These are phyloP conservation scores for Nicotiana sylvestris DNA, from an alignment of 257 asterid species.

Conservation along the genomic window DNA sequence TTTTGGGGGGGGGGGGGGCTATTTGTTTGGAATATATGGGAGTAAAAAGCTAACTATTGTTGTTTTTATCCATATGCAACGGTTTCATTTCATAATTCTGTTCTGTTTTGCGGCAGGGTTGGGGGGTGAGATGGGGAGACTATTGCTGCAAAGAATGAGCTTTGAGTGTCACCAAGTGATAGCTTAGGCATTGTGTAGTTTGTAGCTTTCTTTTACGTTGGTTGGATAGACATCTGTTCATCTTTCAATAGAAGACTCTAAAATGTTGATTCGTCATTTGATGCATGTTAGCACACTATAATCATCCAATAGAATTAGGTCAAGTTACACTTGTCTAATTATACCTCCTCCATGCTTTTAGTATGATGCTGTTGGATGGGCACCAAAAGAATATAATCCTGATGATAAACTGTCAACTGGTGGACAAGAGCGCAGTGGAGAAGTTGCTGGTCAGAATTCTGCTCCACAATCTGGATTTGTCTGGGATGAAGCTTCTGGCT, in stretches of 20 bases:
- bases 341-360: constrained; percentile 26
- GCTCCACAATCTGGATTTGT: constrained; percentile 92
- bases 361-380: constrained; percentile 99
- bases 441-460: constrained; percentile 45
- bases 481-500: constrained; percentile 99
- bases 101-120: not conserved
- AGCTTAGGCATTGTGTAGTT: not conserved
- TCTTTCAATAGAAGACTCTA: not conserved
- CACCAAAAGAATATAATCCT: constrained; percentile 93
- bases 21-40: not conserved
- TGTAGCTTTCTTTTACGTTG: not conserved
- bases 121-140: not conserved
- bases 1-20: not conserved
- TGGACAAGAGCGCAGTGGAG: constrained; percentile 56
- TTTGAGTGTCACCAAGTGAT: not conserved
- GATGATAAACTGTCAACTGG: constrained; percentile 62
- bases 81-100: not conserved
- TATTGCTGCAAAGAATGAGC: not conserved
- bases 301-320: not conserved
- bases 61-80: not conserved
- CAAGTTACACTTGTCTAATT: constrained; percentile 3
- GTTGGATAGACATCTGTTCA: not conserved
- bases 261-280: not conserved
- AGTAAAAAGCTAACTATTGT: not conserved
- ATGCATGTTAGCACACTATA: not conserved